Base-by-base conservation (phyloP, 202 grass and related monocot genomes). In the Cymbopogon flexuosus region DNA sequence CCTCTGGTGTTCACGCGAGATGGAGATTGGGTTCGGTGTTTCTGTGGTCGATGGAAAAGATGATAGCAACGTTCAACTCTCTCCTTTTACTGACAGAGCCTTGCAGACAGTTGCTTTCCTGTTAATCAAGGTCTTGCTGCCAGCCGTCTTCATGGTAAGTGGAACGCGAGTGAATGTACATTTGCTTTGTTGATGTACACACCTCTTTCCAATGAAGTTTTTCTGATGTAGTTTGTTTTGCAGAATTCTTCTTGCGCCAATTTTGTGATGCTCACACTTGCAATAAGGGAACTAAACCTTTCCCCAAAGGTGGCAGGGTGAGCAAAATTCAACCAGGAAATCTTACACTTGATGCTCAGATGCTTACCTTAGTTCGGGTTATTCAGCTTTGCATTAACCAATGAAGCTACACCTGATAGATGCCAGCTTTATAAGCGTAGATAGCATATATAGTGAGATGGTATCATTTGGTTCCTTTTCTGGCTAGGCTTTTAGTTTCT, bases 101-200 rank as follows among this genome's bases (percentile, higher is more conserved):
- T 98, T 80, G 95, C 95, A 30, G 92, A 98, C 56, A 94, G 76
- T 86, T 98, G 95, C 70, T 98, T 98, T 94, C 95, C 95, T 33
- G 76, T 87, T 86, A 93, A 89, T 82, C 79, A 98, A 89, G 92
- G 90, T 31, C 82, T 30, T 71, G 77, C 88, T 39, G 90, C 86
- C 79, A 98, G 86, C 65, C 90, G 73, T 77, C 92, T 98, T 87
- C 95, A 98, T 89, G 92, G 95, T 94, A 86, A 78, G 59, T 37
- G 21, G 23, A 61, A 58, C 3, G 0, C 6, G 37, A 78, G 61
- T 68, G 35, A 72, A 83, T 66, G 27, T 64, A 77, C 68, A 63
- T 36, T 62, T 68, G 24, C 78, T 41, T 30, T 33, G 46, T 49
- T 43, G 39, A 56, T 14, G 15, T 84, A 67, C 46, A 67, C 46